phyloP scores from a whole-genome alignment of 2,329 filamentous ascomycete species.

The Lachnellula arida region DNA sequence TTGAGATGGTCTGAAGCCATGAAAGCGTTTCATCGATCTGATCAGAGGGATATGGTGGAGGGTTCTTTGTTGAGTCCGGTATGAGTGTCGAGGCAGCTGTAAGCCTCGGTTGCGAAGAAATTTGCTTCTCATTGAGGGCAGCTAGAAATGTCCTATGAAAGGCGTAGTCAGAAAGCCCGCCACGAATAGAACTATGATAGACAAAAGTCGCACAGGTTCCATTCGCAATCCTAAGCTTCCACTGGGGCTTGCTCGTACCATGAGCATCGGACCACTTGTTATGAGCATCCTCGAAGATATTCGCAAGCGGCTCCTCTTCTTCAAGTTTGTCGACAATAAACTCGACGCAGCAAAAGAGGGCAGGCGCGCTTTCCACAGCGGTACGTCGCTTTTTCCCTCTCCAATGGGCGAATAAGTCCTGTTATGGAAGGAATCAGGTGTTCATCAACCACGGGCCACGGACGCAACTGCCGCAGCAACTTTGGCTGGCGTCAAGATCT shows the following conservation, averaged over 20 bases:
- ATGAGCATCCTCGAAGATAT: constrained; percentile 7
- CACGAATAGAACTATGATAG: constrained; percentile 13
- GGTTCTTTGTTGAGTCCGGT: background rate
- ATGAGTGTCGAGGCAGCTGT: background rate
- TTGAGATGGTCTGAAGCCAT: constrained; percentile 7
- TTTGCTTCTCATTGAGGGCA: constrained; percentile 5
- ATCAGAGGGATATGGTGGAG: constrained; percentile 5
- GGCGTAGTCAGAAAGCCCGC: constrained; percentile 12
- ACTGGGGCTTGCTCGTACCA: constrained; percentile 12
- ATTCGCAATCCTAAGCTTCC: constrained; percentile 12
- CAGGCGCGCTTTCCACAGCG: constrained; percentile 7
- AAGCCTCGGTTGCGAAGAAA: background rate
- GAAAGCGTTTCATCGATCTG: constrained; percentile 8
- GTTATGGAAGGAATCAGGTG: constrained; percentile 13
- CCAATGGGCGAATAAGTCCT: constrained; percentile 4
- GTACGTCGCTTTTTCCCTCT: constrained; percentile 8
- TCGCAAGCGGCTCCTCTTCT: background rate
- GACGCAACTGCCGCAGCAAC: constrained; percentile 6
- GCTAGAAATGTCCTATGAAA: constrained; percentile 15
- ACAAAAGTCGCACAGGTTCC: constrained; percentile 5
- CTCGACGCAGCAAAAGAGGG: constrained; percentile 9
- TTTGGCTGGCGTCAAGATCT: background rate
- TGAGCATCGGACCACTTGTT: constrained; percentile 17
- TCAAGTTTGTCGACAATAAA: constrained; percentile 6
- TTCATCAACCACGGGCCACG: constrained; percentile 11